Percentiles rank a stretch among this genome's conserved stretches.
Evolutionary conservation across 495 filamentous ascomycete species (phyloP).

Genomic region (Penicillium antarcticum): DNA sequence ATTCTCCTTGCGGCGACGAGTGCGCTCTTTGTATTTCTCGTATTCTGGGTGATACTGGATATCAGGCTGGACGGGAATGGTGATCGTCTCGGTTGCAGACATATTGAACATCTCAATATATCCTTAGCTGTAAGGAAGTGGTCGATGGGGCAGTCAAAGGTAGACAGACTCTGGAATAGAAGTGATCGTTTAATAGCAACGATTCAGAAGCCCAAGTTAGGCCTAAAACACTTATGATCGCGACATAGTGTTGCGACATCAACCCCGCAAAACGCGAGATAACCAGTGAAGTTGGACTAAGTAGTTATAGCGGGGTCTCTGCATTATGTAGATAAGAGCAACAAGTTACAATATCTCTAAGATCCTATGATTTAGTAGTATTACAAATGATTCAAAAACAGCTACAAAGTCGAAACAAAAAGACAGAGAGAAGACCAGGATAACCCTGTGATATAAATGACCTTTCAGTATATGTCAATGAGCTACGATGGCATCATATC

Average conservation of each 20-base stretch:
- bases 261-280: conserved; percentile 15
- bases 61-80: conserved; percentile 38
- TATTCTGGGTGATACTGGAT: conserved; percentile 57
- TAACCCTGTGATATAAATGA: too few species aligned
- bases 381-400: too few species aligned
- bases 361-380: too few species aligned
- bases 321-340: neutral
- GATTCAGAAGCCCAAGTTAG: neutral
- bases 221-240: conserved; percentile 4
- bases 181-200: neutral
- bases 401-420: too few species aligned
- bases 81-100: conserved; percentile 25
- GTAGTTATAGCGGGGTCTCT: neutral
- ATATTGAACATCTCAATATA: conserved; percentile 6
- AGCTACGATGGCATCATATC: too few species aligned
- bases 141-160: too few species aligned
- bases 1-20: conserved; percentile 40
- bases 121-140: neutral
- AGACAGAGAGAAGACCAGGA: too few species aligned
- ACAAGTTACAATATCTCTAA: neutral
- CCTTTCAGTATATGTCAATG: too few species aligned
- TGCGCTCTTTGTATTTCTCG: conserved; percentile 53
- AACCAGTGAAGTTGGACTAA: neutral
- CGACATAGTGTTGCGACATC: conserved; percentile 17
- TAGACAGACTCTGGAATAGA: neutral